Evolutionary conservation across 306 rosid genomes (phyloP).

Genomic region (Herpetospermum pedunculosum): DNA sequence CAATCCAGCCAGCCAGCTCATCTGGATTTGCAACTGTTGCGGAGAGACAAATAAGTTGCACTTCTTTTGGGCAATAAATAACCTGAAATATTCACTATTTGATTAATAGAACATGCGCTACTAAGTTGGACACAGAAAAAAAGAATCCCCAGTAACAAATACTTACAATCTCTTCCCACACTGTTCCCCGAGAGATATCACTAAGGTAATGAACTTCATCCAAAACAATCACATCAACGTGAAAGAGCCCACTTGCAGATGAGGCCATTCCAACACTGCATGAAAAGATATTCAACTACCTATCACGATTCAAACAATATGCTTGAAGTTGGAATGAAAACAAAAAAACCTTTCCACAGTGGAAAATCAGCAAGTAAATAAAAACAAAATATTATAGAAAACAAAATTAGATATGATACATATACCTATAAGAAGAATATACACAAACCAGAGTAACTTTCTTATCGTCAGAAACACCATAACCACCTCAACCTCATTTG

Average conservation of each 20-base stretch:
- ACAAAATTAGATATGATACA: neutral
- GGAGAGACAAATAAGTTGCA: constrained; percentile 78
- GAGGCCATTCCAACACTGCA: constrained; percentile 85
- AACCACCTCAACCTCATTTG: neutral
- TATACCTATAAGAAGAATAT: neutral
- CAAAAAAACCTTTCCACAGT: neutral
- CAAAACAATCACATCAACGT: constrained; percentile 85
- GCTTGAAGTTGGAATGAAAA: neutral
- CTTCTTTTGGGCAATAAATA: constrained; percentile 75
- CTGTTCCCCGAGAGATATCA: constrained; percentile 92
- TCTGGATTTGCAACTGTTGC: constrained; percentile 95
- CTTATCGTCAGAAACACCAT: neutral
- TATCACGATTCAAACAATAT: neutral
- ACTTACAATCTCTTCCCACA: constrained; percentile 96
- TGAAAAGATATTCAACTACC: constrained; percentile 11
- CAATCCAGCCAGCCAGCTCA: constrained; percentile 96
- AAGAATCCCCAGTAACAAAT: constrained; percentile 7
- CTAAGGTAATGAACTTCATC: constrained; percentile 99
- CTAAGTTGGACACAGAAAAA: neutral
- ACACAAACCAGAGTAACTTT: neutral
- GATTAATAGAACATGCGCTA: constrained; percentile 14
- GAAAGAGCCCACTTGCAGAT: constrained; percentile 64
- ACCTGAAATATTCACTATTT: constrained; percentile 38
- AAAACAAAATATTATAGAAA: neutral
- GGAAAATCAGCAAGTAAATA: neutral